Evolutionary conservation across 2,329 filamentous ascomycete species (phyloP).

Genomic region (Colletotrichum sp.): DNA sequence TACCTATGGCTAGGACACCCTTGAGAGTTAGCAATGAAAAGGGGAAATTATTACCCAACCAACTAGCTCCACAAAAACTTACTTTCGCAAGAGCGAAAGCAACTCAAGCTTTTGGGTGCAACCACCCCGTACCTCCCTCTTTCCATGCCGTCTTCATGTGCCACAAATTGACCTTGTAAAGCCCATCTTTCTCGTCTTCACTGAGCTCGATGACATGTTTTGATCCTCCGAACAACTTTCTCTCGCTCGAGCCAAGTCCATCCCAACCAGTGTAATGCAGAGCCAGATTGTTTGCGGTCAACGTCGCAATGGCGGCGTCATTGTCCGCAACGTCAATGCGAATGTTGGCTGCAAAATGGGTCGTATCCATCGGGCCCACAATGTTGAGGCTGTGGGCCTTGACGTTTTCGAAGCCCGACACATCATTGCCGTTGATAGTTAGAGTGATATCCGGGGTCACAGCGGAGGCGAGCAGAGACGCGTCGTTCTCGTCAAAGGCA

Average conservation of each 20-base stretch:
- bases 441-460: not conserved
- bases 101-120: not conserved
- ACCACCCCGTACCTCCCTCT: not conserved
- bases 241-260: not conserved
- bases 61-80: not conserved
- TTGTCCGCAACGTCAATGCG: not conserved
- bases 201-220: not conserved
- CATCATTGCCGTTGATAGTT: not conserved
- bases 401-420: not conserved
- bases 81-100: not conserved
- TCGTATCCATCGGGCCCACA: not conserved
- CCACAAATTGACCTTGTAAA: not conserved
- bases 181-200: not conserved
- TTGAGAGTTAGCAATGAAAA: not conserved
- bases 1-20: not conserved
- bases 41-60: not conserved
- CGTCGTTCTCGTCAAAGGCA: not conserved
- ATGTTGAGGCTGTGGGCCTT: not conserved
- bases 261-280: not conserved
- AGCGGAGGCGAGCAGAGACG: not conserved
- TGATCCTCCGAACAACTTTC: not conserved
- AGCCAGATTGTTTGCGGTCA: not conserved
- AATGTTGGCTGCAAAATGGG: not conserved
- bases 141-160: not conserved
- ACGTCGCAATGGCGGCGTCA: not conserved